These are phyloP conservation scores for Penicillium waksmanii DNA, from an alignment of 495 filamentous ascomycete genomes.

Conservation along the genomic window DNA sequence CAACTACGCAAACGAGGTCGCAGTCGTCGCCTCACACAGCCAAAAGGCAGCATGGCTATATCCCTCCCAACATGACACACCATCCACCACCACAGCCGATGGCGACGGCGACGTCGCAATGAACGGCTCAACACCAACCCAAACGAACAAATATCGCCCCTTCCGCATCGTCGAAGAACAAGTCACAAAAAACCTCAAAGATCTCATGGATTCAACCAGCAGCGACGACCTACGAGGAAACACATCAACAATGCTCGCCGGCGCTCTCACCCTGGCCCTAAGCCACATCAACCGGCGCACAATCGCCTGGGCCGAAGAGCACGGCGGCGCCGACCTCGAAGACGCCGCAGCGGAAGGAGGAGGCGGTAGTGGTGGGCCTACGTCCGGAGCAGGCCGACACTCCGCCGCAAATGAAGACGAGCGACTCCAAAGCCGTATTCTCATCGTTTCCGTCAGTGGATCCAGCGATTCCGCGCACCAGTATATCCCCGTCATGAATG, in stretches of 20 bases:
- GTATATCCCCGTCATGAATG: constrained; percentile 98
- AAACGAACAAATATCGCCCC: constrained; percentile 91
- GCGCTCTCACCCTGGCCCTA: constrained; percentile 87
- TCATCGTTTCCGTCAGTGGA: constrained; percentile 83
- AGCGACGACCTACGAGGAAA: constrained; percentile 60
- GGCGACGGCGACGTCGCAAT: constrained; percentile 38
- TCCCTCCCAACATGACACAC: constrained; percentile 47
- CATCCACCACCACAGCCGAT: constrained; percentile 32
- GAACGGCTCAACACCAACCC: constrained; percentile 22
- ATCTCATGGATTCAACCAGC: constrained; percentile 69
- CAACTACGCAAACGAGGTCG: constrained; percentile 89
- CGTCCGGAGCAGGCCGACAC: constrained; percentile 39
- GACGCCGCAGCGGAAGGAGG: constrained; percentile 33
- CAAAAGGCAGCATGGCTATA: constrained; percentile 89
- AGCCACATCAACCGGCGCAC: constrained; percentile 77
- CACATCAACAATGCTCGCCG: constrained; percentile 80
- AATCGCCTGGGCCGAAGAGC: constrained; percentile 50
- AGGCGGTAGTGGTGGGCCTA: constrained; percentile 31
- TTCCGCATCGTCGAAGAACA: constrained; percentile 83
- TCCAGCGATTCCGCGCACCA: constrained; percentile 82
- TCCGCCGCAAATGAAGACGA: constrained; percentile 40
- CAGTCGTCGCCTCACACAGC: constrained; percentile 86
- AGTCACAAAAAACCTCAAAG: constrained; percentile 69
- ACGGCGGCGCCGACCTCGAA: constrained; percentile 44
- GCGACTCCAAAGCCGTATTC: constrained; percentile 77